Evolutionary conservation across 345 rosid species (phyloP).

Genomic region (Populus simonii): DNA sequence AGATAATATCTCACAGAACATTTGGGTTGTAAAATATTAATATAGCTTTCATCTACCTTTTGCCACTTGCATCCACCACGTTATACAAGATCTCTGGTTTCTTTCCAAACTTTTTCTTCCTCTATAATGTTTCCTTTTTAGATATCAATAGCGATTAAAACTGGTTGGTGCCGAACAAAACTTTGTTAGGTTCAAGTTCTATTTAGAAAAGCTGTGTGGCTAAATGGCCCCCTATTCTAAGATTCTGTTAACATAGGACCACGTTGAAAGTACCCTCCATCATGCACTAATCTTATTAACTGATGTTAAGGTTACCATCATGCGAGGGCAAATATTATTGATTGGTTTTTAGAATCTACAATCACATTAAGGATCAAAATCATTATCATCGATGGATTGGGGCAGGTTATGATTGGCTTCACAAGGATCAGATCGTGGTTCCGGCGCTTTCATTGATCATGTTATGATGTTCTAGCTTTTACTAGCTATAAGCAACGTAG

Average conservation of each 20-base stretch:
- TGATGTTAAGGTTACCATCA: background rate
- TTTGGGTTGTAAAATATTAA: background rate
- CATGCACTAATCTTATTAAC: too few species aligned
- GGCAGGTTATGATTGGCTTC: background rate
- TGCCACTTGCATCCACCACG: constrained; percentile 24
- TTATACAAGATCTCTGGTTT: constrained; percentile 6
- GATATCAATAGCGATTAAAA: constrained; percentile 6
- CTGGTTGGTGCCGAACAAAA: constrained; percentile 30
- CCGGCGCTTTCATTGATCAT: background rate
- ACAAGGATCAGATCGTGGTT: background rate
- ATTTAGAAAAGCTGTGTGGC: background rate
- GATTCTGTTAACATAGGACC: background rate
- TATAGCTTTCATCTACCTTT: background rate
- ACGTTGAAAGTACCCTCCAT: background rate
- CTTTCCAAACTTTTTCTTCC: background rate
- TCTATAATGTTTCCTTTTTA: background rate
- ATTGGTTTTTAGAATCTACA: background rate
- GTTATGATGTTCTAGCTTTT: background rate
- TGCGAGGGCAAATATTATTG: background rate
- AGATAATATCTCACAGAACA: background rate
- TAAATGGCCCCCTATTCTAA: background rate
- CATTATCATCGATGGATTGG: background rate
- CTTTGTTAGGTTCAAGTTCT: constrained; percentile 8
- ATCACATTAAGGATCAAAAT: background rate
- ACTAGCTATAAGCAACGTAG: background rate